Evolutionary conservation across 148 eudicot species (phyloP).

Genomic region (Nyssa sinensis): DNA sequence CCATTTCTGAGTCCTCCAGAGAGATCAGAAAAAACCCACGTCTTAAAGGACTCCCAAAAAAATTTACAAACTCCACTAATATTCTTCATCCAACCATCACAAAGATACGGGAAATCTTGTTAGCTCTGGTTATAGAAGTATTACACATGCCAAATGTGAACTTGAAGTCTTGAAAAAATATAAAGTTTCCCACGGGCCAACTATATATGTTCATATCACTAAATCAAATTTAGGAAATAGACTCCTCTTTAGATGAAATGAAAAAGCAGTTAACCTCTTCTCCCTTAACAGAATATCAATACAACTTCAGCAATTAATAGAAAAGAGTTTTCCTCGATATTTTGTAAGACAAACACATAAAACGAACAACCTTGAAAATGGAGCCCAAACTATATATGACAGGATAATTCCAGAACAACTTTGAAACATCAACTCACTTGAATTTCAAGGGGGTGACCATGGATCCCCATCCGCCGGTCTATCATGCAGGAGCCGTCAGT

Average conservation of each 20-base stretch:
- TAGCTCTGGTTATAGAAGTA: not conserved
- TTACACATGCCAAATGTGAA: conserved; percentile 1
- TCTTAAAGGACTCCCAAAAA: not conserved
- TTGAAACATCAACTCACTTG: conserved; percentile 51
- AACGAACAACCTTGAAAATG: not conserved
- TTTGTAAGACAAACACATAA: not conserved
- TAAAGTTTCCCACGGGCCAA: not conserved
- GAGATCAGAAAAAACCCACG: not conserved
- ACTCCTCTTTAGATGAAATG: not conserved
- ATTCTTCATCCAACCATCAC: not conserved
- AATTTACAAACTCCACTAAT: not conserved
- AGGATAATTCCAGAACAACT: not conserved
- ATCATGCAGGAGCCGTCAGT: conserved; percentile 99
- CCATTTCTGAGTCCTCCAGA: not conserved
- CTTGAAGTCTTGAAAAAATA: not conserved
- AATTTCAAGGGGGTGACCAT: conserved; percentile 96
- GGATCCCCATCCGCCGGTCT: conserved; percentile 97
- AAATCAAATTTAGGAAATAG: not conserved
- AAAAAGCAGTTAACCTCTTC: not conserved
- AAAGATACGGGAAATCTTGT: not conserved
- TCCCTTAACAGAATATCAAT: not conserved
- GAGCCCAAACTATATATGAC: not conserved
- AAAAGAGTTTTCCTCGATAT: not conserved
- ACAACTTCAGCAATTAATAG: not conserved
- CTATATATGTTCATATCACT: not conserved